These are phyloP conservation scores for Xerocomus potaroensis DNA, from an alignment of 768 basidiomycete genomes.

Conservation along the genomic window DNA sequence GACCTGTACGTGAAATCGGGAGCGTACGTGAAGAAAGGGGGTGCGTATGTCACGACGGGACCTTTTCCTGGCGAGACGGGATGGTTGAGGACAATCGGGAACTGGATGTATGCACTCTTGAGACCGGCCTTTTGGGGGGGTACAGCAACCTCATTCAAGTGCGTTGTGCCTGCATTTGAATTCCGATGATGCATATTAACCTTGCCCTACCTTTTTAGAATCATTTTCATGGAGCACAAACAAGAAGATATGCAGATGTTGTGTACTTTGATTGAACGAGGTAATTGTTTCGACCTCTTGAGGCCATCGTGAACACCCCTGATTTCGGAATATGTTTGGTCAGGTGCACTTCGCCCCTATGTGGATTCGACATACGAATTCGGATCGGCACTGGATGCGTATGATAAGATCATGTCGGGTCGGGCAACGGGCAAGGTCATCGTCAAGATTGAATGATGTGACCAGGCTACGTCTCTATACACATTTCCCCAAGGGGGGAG, in stretches of 20 bases:
- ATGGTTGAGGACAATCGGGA: constrained; percentile 9
- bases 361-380: constrained; percentile 61
- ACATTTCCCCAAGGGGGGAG: no score
- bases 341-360: constrained; percentile 40
- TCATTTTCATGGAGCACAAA: constrained; percentile 32
- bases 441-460: constrained; percentile 45
- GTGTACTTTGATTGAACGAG: constrained; percentile 39
- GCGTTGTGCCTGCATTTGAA: constrained; percentile 12
- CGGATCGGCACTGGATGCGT: constrained; percentile 55
- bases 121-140: constrained; percentile 54
- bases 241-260: constrained; percentile 34
- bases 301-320: not conserved
- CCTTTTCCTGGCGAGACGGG: constrained; percentile 34
- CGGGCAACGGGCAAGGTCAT: constrained; percentile 65
- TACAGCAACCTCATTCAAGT: constrained; percentile 44
- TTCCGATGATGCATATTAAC: not conserved
- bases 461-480: no score
- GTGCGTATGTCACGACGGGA: constrained; percentile 51
- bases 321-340: constrained; percentile 9
- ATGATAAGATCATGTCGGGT: constrained; percentile 52
- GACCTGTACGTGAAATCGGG: constrained; percentile 46
- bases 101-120: not conserved
- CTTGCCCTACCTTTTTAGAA: not conserved
- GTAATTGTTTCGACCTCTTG: constrained; percentile 23
- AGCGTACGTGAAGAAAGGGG: constrained; percentile 50